These are phyloP conservation scores for Zygnema cylindricum DNA, from an alignment of 139 green algal genomes.

Conservation along the genomic window DNA sequence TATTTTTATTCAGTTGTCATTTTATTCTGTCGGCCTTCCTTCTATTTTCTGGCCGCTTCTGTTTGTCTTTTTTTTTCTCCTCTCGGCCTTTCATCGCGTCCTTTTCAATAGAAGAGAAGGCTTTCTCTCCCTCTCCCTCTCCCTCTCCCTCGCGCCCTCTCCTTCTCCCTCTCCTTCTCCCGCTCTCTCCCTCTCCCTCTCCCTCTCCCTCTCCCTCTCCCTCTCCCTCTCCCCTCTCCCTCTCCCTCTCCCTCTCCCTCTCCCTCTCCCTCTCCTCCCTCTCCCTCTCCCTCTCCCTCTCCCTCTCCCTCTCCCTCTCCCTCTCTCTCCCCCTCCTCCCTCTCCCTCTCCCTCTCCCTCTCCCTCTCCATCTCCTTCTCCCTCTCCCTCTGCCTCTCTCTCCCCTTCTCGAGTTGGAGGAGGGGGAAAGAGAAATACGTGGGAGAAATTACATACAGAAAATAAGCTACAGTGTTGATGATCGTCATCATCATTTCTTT, in stretches of 20 bases:
- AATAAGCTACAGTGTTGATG: slow-evolving; percentile 44
- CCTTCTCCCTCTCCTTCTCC: neutral
- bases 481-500: no score
- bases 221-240: neutral
- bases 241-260: neutral
- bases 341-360: slow-evolving; percentile 28
- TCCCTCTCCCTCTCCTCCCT: neutral
- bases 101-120: no score
- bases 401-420: slow-evolving; percentile 27
- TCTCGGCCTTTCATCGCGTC: neutral
- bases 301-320: neutral
- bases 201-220: neutral
- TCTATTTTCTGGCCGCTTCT: no score
- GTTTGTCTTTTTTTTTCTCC: no score
- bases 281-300: neutral
- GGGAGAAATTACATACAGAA: slow-evolving; percentile 70
- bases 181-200: neutral
- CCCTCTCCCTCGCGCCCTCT: neutral
- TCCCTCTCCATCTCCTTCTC: neutral
- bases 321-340: neutral
- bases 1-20: no score
- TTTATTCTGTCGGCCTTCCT: no score
- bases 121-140: neutral
- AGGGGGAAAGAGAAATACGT: slow-evolving; percentile 68
- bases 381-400: neutral